A percentile compares a stretch with the other conserved stretches of the same genome.
These are phyloP conservation scores for Castanospermum australe DNA, from an alignment of 306 rosid genomes.

Conservation along the genomic window DNA sequence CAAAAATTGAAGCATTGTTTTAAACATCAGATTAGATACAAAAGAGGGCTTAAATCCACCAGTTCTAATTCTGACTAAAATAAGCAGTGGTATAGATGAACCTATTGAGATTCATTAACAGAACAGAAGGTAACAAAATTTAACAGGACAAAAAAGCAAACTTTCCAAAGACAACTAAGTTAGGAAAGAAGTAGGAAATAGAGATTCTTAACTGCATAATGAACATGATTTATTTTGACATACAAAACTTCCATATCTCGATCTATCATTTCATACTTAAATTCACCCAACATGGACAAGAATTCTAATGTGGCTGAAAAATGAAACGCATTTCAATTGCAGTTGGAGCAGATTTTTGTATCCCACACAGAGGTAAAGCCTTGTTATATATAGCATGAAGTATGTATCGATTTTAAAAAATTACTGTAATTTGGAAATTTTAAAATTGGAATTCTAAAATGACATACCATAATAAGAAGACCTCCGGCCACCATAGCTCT, in stretches of 20 bases:
- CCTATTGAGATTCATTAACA: background rate
- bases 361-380: background rate
- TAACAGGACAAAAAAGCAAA: background rate
- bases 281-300: background rate
- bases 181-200: background rate
- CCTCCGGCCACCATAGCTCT: conserved; percentile 63
- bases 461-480: conserved; percentile 78
- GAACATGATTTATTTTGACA: background rate
- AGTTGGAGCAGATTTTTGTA: background rate
- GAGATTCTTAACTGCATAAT: background rate
- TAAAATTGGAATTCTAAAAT: background rate
- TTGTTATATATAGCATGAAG: background rate
- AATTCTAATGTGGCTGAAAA: background rate
- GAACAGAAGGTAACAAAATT: background rate
- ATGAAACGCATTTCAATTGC: background rate
- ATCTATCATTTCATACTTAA: background rate
- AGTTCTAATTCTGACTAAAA: background rate
- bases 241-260: conserved; percentile 8
- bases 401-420: background rate
- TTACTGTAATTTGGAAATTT: background rate
- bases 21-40: background rate
- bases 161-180: background rate
- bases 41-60: background rate
- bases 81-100: background rate
- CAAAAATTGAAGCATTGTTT: background rate